Evolutionary conservation across 2,329 filamentous ascomycete species (phyloP).

Genomic region (Claviceps citrina): DNA sequence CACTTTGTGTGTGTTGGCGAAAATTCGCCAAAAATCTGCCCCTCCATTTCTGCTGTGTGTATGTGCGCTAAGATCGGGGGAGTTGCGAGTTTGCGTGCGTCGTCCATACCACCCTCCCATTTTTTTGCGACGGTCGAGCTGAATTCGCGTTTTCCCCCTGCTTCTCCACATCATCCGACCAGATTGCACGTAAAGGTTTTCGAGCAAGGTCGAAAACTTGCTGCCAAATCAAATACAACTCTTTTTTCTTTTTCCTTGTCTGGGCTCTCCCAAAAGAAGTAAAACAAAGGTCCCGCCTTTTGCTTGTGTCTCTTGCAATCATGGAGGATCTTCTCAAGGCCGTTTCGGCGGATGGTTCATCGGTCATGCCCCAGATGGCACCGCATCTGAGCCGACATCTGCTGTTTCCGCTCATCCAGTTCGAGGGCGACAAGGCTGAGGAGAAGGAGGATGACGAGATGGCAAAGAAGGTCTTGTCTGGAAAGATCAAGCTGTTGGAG

Average conservation of each 20-base stretch:
- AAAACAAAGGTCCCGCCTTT: background rate
- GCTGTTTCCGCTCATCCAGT: conserved; percentile 92
- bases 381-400: conserved; percentile 88
- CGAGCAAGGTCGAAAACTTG: background rate
- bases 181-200: background rate
- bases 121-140: conserved; percentile 3
- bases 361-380: conserved; percentile 77
- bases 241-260: background rate
- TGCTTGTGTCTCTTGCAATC: conserved; percentile 5
- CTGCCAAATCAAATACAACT: too few relatives aligned
- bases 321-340: conserved; percentile 32
- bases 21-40: conserved; percentile 28
- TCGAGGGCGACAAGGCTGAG: conserved; percentile 67
- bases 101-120: conserved; percentile 4
- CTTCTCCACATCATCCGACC: background rate
- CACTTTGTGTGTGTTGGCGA: conserved; percentile 23
- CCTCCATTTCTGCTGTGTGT: conserved; percentile 23
- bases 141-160: background rate
- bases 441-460: conserved; percentile 46
- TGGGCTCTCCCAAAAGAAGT: too few relatives aligned
- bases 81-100: conserved; percentile 3
- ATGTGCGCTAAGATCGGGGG: conserved; percentile 9
- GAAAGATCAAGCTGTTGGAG: conserved; percentile 88
- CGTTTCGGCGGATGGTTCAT: conserved; percentile 52
- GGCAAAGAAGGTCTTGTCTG: conserved; percentile 57